Evolutionary conservation across 371 early-diverging fungal genomes (phyloP).

Genomic region (Rhizopus delemar): DNA sequence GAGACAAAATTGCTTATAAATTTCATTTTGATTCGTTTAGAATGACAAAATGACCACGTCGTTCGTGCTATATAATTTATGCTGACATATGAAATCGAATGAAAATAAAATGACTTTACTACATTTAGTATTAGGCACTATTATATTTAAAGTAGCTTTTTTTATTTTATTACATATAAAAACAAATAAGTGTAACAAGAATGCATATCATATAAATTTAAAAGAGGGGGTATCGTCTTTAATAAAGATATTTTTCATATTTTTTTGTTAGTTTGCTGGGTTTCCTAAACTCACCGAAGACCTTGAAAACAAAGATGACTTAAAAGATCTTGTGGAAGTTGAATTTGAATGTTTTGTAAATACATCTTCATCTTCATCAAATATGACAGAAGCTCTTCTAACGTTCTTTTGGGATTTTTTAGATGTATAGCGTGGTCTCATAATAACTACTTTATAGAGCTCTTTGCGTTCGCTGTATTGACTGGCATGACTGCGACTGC

Average conservation of each 20-base stretch:
- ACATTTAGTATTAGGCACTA: too few relatives aligned
- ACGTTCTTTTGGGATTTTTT: conserved; percentile 7
- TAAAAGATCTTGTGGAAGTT: neutral
- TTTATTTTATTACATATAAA: neutral
- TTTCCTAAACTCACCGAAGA: conserved; percentile 1
- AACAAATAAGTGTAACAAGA: neutral
- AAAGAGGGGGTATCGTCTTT: neutral
- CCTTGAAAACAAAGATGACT: neutral
- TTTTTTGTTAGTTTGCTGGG: neutral
- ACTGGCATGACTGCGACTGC: neutral
- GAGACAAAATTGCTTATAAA: neutral
- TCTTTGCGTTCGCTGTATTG: conserved; percentile 2
- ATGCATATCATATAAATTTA: too few relatives aligned
- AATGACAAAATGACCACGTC: neutral
- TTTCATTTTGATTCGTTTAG: neutral
- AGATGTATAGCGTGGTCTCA: conserved; percentile 13
- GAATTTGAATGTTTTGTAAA: neutral
- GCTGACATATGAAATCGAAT: too few relatives aligned
- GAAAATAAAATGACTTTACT: too few relatives aligned
- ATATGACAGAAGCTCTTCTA: neutral
- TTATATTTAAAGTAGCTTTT: too few relatives aligned
- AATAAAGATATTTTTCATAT: neutral
- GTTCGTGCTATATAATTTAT: too few relatives aligned
- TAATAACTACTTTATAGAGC: conserved; percentile 13
- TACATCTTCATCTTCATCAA: neutral